Percentiles rank a stretch among this genome's conserved stretches.
These are phyloP conservation scores for Hypoxylon rubiginosum DNA, from an alignment of 2,329 filamentous ascomycete genomes.

Conservation along the genomic window DNA sequence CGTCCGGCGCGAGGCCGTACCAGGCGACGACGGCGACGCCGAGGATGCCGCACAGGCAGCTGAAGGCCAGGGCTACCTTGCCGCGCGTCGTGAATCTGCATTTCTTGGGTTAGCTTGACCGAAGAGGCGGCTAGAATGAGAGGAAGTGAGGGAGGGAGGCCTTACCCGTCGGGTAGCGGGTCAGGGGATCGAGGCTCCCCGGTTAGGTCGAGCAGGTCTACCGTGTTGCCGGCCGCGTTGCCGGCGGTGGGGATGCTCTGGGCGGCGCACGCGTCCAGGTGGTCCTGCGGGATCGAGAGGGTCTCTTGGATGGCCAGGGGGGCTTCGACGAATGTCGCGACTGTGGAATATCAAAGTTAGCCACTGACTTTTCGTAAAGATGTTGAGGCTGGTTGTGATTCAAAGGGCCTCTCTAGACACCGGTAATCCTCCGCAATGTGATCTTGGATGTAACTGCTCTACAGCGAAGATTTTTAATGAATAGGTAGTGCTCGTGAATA, in stretches of 20 bases:
- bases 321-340: constrained; percentile 74
- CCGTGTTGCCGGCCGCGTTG: constrained; percentile 81
- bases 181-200: constrained; percentile 70
- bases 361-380: not conserved
- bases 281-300: constrained; percentile 70
- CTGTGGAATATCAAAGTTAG: constrained; percentile 19
- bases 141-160: constrained; percentile 16
- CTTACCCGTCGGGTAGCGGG: constrained; percentile 72
- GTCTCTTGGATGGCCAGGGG: constrained; percentile 72
- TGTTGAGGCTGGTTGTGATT: not conserved
- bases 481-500: not conserved
- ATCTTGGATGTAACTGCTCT: not conserved
- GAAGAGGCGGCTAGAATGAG: not conserved
- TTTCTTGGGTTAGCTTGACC: constrained; percentile 10
- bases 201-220: constrained; percentile 71
- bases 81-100: constrained; percentile 76
- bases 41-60: constrained; percentile 74
- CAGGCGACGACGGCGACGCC: constrained; percentile 76
- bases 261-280: constrained; percentile 69
- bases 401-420: not conserved
- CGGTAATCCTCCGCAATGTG: no score
- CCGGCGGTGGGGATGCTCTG: constrained; percentile 67
- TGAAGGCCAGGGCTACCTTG: constrained; percentile 81
- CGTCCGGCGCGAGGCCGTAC: constrained; percentile 67
- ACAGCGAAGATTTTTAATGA: not conserved